These are phyloP conservation scores for Cenchrus americanus DNA, from an alignment of 176 grass and related monocot species.

Conservation along the genomic window DNA sequence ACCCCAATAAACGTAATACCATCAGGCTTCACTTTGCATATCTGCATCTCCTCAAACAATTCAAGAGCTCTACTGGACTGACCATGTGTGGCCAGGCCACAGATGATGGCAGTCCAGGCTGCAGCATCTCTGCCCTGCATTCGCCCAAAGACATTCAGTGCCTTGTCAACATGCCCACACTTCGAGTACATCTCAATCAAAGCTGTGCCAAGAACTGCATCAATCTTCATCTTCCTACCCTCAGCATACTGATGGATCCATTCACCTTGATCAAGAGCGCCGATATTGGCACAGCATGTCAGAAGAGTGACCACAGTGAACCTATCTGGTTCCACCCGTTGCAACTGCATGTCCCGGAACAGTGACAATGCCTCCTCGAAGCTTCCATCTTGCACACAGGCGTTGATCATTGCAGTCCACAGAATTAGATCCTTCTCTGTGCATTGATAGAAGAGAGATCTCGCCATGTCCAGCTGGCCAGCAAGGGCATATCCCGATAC, in stretches of 20 bases:
- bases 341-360: slow-evolving; percentile 69
- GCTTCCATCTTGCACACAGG: slow-evolving; percentile 51
- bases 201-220: slow-evolving; percentile 50
- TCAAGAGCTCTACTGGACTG: slow-evolving; percentile 58
- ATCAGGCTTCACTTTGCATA: slow-evolving; percentile 45
- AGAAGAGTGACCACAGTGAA: slow-evolving; percentile 65
- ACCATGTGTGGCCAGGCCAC: slow-evolving; percentile 61
- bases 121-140: slow-evolving; percentile 49
- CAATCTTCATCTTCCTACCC: slow-evolving; percentile 49
- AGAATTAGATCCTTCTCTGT: slow-evolving; percentile 66
- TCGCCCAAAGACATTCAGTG: slow-evolving; percentile 51
- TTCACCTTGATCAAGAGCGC: slow-evolving; percentile 60
- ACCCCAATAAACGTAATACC: slow-evolving; percentile 61
- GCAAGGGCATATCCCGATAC: slow-evolving; percentile 50
- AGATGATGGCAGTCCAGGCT: slow-evolving; percentile 69
- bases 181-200: slow-evolving; percentile 71
- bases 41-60: slow-evolving; percentile 62
- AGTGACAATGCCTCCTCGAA: slow-evolving; percentile 61
- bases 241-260: slow-evolving; percentile 57
- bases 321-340: slow-evolving; percentile 58
- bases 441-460: slow-evolving; percentile 53
- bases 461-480: slow-evolving; percentile 59
- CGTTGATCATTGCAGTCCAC: slow-evolving; percentile 77
- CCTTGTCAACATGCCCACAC: slow-evolving; percentile 55
- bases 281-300: slow-evolving; percentile 61